phyloP scores from a whole-genome alignment of 495 filamentous ascomycete genomes.

The Ramalina intermedia region DNA sequence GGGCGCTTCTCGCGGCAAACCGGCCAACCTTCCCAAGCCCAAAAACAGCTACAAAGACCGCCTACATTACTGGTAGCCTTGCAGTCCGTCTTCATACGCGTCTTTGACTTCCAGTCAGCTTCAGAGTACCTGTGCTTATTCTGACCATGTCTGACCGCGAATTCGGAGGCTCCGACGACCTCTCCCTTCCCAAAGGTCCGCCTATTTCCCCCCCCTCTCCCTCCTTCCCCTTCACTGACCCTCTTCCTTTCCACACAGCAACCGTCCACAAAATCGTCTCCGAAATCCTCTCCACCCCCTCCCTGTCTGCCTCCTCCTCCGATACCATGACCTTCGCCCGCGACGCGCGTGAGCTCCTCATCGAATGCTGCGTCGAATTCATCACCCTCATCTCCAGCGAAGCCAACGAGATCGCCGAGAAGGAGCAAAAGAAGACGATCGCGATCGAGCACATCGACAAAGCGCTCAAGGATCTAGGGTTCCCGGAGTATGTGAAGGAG shows the following conservation, averaged over 20 bases:
- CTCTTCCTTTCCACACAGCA: slow-evolving; percentile 33
- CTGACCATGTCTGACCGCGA: slow-evolving; percentile 79
- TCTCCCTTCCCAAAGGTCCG: slow-evolving; percentile 87
- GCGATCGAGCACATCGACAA: slow-evolving; percentile 92
- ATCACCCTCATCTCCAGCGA: slow-evolving; percentile 94
- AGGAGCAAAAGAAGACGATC: slow-evolving; percentile 97
- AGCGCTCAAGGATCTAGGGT: slow-evolving; percentile 79
- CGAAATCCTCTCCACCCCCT: slow-evolving; percentile 67
- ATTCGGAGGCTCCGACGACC: slow-evolving; percentile 73
- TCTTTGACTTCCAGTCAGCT: background rate
- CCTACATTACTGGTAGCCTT: background rate
- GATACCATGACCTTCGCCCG: slow-evolving; percentile 67
- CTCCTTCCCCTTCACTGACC: background rate
- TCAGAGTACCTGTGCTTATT: background rate
- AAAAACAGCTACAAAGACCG: no score
- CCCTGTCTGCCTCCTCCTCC: background rate
- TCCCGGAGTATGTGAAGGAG: slow-evolving; percentile 74
- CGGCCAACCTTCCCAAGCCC: no score
- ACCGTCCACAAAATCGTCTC: slow-evolving; percentile 96
- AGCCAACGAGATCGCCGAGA: slow-evolving; percentile 96
- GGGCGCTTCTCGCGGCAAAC: no score
- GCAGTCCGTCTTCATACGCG: background rate
- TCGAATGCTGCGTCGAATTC: slow-evolving; percentile 98
- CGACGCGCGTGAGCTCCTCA: slow-evolving; percentile 86
- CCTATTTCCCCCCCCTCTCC: background rate